Conservation (phyloP, 2,329 filamentous ascomycete genomes). For the Ascochyta lentis region DNA sequence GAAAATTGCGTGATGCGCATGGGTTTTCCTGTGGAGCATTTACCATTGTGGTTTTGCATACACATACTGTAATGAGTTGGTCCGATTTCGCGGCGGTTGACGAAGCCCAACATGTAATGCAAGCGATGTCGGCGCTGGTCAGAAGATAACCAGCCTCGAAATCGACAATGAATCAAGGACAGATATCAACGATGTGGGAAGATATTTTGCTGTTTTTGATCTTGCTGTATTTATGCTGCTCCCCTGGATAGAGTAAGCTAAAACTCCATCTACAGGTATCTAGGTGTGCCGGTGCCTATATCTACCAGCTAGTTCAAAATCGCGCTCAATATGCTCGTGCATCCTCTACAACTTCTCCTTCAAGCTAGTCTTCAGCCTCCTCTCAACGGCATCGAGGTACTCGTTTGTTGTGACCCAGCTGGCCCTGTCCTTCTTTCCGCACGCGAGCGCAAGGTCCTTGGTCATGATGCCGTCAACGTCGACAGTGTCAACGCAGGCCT, state of each 20-base stretch:
- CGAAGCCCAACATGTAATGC: neutral
- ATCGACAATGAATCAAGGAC: neutral
- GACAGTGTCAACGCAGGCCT: conserved; percentile 92
- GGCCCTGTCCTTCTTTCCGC: conserved; percentile 81
- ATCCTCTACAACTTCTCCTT: conserved; percentile 74
- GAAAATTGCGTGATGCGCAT: too few species aligned
- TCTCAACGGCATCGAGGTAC: conserved; percentile 93
- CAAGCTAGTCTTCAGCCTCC: conserved; percentile 79
- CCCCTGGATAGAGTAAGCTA: conserved; percentile 21
- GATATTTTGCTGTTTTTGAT: conserved; percentile 13
- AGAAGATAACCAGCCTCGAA: neutral
- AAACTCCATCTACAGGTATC: conserved; percentile 26
- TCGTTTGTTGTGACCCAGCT: conserved; percentile 89
- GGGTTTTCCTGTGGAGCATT: too few species aligned
- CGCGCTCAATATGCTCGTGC: conserved; percentile 8
- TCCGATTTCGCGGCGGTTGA: neutral
- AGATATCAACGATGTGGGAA: neutral
- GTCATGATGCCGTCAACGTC: conserved; percentile 97
- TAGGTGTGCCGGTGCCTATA: conserved; percentile 21
- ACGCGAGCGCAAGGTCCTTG: conserved; percentile 96
- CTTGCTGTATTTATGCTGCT: conserved; percentile 16
- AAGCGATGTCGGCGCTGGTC: neutral
- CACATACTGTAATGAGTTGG: neutral
- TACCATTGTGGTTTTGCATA: too few species aligned
- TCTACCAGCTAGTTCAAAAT: conserved; percentile 20